Evolutionary conservation across 345 rosid species (phyloP).

Genomic region (Linum trigynum): DNA sequence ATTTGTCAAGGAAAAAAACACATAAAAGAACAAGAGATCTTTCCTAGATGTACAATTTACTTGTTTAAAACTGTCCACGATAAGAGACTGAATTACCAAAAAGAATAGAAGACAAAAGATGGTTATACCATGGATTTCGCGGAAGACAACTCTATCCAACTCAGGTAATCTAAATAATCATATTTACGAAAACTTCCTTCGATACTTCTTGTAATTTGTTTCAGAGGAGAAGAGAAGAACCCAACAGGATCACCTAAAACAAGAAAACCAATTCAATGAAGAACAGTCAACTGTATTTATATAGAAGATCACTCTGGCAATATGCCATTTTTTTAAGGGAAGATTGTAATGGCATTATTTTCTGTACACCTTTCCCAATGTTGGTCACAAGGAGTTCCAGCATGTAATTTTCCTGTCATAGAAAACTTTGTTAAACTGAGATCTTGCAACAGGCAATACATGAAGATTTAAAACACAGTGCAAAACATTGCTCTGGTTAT

Average conservation of each 20-base stretch:
- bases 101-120: background rate
- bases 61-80: background rate
- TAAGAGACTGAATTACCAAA: background rate
- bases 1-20: background rate
- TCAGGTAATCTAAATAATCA: slow-evolving; percentile 42
- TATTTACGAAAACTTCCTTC: slow-evolving; percentile 32
- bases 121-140: slow-evolving; percentile 39
- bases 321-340: background rate
- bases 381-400: slow-evolving; percentile 66
- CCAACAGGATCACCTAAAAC: slow-evolving; percentile 68
- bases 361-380: slow-evolving; percentile 52
- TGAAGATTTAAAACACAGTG: background rate
- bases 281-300: background rate
- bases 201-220: slow-evolving; percentile 43
- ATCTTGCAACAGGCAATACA: background rate
- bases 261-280: slow-evolving; percentile 8
- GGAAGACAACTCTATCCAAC: slow-evolving; percentile 60
- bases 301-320: background rate
- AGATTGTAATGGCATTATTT: background rate
- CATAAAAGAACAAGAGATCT: background rate
- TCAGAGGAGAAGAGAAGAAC: slow-evolving; percentile 58
- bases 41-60: background rate
- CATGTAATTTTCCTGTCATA: slow-evolving; percentile 48
- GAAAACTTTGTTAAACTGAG: background rate
- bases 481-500: background rate